Evolutionary conservation across 2,329 filamentous ascomycete genomes (phyloP), one percentile per base, ranked within the genome.

Genomic region (Colletotrichum orbiculare): DNA sequence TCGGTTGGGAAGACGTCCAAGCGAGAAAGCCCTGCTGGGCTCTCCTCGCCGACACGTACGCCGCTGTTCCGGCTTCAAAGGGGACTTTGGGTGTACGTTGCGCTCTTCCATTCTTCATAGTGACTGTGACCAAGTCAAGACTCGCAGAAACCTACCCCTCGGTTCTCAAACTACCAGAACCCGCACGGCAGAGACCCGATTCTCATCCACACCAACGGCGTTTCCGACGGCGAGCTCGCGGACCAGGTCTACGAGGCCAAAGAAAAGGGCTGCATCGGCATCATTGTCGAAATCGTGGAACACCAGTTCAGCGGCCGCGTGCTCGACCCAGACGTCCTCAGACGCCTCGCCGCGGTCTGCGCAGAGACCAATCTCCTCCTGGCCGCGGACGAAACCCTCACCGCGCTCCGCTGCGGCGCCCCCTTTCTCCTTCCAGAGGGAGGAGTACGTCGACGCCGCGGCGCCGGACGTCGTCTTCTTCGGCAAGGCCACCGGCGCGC

Each of bases 391-490:
- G 69, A 72, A 64, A 71, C 68, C 2, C 67, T 71, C 42, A 70
- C 71, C 2, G 71, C 71, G 0, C 68, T 72, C 47, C 66, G 71
- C 2, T 72, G 71, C 9, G 71, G 71, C 52, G 65, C 69, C 9
- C 73, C 72, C 72, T 15, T 77, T 76, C 61, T 25, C 69, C 6
- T 72, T 72, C 42, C 71, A 70, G 57, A 53, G 71, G 13, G 67
- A 68, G 13, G 71, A 71, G 39, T 72, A 71, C 48, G 55, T 55
- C 8, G 41, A 58, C 2, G 4, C 62, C 2, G 64, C 55, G 8
- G 49, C 49, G 7, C 70, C 71, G 0, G 71, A 72, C 15, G 38
- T 72, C 2, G 71, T 71, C 49, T 71, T 72, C 38, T 71, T 72
- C 34, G 71, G 71, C 3, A 71, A 71, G 35, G 69, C 58, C 5